These are phyloP conservation scores for Aquilaria malaccensis DNA, from an alignment of 345 rosid species.

Conservation along the genomic window DNA sequence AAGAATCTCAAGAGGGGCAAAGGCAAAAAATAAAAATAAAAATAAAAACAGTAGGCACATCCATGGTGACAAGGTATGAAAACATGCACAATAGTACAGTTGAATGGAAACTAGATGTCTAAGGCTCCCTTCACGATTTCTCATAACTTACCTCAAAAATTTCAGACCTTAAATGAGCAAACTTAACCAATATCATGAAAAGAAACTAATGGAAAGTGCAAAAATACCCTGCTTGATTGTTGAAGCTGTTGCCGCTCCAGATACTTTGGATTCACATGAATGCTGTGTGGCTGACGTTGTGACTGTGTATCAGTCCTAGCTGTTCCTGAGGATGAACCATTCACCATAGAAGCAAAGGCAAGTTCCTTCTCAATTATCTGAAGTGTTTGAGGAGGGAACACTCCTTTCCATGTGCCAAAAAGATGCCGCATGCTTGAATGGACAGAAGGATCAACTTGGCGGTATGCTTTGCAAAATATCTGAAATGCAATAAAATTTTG, in stretches of 20 bases:
- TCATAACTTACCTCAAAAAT: background rate
- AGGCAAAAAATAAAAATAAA: too few species aligned
- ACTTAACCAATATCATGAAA: background rate
- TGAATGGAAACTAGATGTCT: too few species aligned
- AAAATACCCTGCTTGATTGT: slow-evolving; percentile 70
- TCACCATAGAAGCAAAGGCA: slow-evolving; percentile 58
- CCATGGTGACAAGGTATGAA: too few species aligned
- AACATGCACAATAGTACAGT: too few species aligned
- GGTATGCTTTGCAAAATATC: slow-evolving; percentile 91
- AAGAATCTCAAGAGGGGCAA: too few species aligned
- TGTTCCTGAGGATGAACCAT: slow-evolving; percentile 61
- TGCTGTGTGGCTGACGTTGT: slow-evolving; percentile 78
- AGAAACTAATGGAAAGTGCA: background rate
- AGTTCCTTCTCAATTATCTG: slow-evolving; percentile 87
- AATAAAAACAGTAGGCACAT: too few species aligned
- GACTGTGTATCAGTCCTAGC: slow-evolving; percentile 63
- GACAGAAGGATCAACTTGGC: slow-evolving; percentile 75
- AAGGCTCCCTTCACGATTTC: too few species aligned
- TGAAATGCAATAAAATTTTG: slow-evolving; percentile 18
- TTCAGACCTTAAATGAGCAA: slow-evolving; percentile 4
- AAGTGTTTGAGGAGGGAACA: slow-evolving; percentile 73
- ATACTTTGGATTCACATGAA: slow-evolving; percentile 97
- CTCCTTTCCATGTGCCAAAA: slow-evolving; percentile 99
- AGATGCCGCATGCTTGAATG: slow-evolving; percentile 91
- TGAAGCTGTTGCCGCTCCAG: slow-evolving; percentile 91